phyloP scores from a whole-genome alignment of 306 rosid species.

The Amphicarpaea edgeworthii region DNA sequence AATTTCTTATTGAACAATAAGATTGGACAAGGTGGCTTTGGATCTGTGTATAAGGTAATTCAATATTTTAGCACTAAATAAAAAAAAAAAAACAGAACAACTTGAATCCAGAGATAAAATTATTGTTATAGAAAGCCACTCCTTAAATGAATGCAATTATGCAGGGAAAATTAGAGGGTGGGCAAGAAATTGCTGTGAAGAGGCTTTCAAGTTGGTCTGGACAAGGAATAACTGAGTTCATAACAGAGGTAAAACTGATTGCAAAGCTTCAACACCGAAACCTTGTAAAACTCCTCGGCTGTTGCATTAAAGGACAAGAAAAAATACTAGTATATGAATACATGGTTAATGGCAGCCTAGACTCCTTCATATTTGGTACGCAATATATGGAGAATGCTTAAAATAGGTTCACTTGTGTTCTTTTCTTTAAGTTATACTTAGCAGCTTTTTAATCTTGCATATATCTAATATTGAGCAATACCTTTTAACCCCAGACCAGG shows the following conservation, averaged over 20 bases:
- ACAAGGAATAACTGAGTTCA: slow-evolving; percentile 23
- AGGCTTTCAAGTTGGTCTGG: background rate
- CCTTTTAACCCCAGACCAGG: background rate
- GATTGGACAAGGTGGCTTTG: slow-evolving; percentile 37
- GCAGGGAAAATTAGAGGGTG: slow-evolving; percentile 12
- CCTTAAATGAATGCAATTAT: background rate
- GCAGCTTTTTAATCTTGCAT: background rate
- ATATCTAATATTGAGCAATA: background rate
- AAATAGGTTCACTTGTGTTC: background rate
- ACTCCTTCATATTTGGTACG: slow-evolving; percentile 29
- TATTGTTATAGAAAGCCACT: background rate
- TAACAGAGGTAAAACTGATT: slow-evolving; percentile 8
- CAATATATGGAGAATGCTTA: background rate
- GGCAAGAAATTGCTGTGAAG: slow-evolving; percentile 32
- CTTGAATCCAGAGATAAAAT: background rate
- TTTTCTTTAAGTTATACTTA: background rate
- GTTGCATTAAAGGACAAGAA: slow-evolving; percentile 26
- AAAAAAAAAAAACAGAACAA: no score
- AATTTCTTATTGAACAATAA: background rate
- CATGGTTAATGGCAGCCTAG: slow-evolving; percentile 29
- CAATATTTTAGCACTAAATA: background rate
- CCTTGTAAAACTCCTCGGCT: slow-evolving; percentile 30
- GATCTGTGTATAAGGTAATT: slow-evolving; percentile 26
- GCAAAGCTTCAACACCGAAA: slow-evolving; percentile 40
- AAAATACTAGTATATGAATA: slow-evolving; percentile 24